Percentiles rank a stretch among this genome's conserved stretches.
Evolutionary conservation across 768 basidiomycete genomes (phyloP).

Genomic region (Punctularia strigosozonata): DNA sequence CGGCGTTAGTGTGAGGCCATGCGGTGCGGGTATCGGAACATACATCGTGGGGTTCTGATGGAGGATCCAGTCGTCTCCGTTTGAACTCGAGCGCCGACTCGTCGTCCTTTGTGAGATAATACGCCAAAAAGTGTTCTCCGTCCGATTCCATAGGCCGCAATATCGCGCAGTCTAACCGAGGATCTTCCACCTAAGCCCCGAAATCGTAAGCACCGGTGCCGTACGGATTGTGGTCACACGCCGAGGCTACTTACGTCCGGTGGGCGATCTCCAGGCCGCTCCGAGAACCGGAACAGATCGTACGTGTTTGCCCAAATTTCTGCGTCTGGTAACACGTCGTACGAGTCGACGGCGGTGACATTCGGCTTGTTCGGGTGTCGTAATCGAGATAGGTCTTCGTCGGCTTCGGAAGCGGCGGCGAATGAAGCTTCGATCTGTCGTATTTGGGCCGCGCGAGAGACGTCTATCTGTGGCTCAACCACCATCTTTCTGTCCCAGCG

Average conservation of each 20-base stretch:
- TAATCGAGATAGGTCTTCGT: slow-evolving; percentile 47
- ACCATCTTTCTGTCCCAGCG: not conserved
- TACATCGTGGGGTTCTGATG: too few species aligned
- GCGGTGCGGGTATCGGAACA: too few species aligned
- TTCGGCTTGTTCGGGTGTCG: slow-evolving; percentile 72
- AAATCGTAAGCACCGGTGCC: not conserved
- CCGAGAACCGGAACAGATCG: slow-evolving; percentile 77
- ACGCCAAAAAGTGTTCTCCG: slow-evolving; percentile 79
- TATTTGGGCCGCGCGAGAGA: slow-evolving; percentile 65
- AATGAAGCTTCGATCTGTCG: slow-evolving; percentile 75
- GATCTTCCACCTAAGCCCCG: slow-evolving; percentile 68
- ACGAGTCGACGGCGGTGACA: slow-evolving; percentile 68
- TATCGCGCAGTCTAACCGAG: slow-evolving; percentile 75
- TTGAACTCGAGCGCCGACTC: slow-evolving; percentile 59
- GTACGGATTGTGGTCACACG: not conserved
- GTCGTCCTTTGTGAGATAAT: slow-evolving; percentile 72
- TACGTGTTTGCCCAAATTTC: slow-evolving; percentile 87
- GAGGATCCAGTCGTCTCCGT: slow-evolving; percentile 36
- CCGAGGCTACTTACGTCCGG: slow-evolving; percentile 39
- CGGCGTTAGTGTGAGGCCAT: too few species aligned
- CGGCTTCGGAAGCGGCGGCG: slow-evolving; percentile 40
- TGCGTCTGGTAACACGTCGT: slow-evolving; percentile 72
- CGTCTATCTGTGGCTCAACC: slow-evolving; percentile 39
- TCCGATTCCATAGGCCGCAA: slow-evolving; percentile 82
- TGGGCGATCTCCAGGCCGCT: slow-evolving; percentile 71